Conservation (phyloP, 306 rosid species). For the Gleditsia sinensis region DNA sequence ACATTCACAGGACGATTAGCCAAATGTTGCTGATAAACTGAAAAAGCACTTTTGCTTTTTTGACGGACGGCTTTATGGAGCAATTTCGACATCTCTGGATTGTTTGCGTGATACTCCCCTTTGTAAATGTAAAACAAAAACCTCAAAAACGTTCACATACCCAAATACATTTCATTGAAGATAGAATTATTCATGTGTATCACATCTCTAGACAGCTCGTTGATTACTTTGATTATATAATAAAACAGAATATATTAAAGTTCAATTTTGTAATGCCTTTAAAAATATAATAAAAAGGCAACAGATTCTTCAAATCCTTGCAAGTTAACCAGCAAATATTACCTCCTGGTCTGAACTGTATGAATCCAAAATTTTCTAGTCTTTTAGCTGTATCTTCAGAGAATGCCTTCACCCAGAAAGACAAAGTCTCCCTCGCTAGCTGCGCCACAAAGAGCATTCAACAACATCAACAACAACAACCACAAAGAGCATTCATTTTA, state of each 20-base stretch:
- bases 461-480: no score
- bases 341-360: slow-evolving; percentile 99
- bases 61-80: slow-evolving; percentile 99
- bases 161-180: not conserved
- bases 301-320: slow-evolving; percentile 18
- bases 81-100: slow-evolving; percentile 99
- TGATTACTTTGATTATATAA: not conserved
- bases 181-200: not conserved
- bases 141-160: slow-evolving; percentile 21
- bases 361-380: slow-evolving; percentile 97
- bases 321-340: slow-evolving; percentile 35
- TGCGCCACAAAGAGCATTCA: slow-evolving; percentile 36
- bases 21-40: slow-evolving; percentile 98
- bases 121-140: slow-evolving; percentile 27
- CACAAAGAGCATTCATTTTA: no score
- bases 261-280: slow-evolving; percentile 8
- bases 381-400: slow-evolving; percentile 99
- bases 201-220: not conserved
- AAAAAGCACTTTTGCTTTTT: slow-evolving; percentile 86
- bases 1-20: slow-evolving; percentile 98
- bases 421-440: slow-evolving; percentile 96
- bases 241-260: slow-evolving; percentile 6
- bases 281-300: not conserved
- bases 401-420: slow-evolving; percentile 99
- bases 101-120: slow-evolving; percentile 99